Conservation (phyloP, 495 filamentous ascomycete genomes). For the Neohortaea acidophila region DNA sequence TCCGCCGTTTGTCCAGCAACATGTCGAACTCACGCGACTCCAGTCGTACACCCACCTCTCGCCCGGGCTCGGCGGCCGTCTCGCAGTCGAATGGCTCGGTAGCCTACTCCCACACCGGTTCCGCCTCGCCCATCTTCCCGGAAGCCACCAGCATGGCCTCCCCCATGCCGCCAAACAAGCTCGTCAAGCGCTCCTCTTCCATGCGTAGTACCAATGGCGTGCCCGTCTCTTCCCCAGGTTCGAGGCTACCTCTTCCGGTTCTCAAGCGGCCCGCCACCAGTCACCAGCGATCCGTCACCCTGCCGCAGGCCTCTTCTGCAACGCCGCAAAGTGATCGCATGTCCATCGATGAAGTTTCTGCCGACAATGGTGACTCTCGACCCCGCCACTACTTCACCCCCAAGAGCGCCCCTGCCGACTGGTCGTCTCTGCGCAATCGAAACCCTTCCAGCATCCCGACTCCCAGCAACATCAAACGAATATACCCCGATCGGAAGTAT, state of each 20-base stretch:
- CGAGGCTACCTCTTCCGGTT: conserved; percentile 35
- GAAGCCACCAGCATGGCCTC: conserved; percentile 34
- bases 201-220: conserved; percentile 33
- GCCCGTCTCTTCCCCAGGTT: conserved; percentile 31
- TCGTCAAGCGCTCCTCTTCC: conserved; percentile 70
- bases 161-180: conserved; percentile 55
- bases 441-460: conserved; percentile 17
- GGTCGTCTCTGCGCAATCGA: conserved; percentile 17
- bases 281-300: conserved; percentile 64
- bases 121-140: conserved; percentile 48
- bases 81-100: conserved; percentile 57
- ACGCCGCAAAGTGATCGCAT: conserved; percentile 10
- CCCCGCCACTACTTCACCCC: conserved; percentile 26
- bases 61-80: conserved; percentile 52
- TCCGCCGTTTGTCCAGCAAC: conserved; percentile 56
- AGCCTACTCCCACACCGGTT: conserved; percentile 33
- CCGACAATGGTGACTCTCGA: conserved; percentile 9
- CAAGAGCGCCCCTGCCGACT: conserved; percentile 17
- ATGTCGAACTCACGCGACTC: conserved; percentile 53
- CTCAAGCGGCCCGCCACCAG: conserved; percentile 72
- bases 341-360: conserved; percentile 16
- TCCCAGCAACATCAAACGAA: conserved; percentile 22
- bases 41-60: conserved; percentile 49
- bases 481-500: conserved; percentile 24
- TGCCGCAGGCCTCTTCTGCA: conserved; percentile 33